Conservation (phyloP, 805 yeast species). For the Candida railenensis region DNA sequence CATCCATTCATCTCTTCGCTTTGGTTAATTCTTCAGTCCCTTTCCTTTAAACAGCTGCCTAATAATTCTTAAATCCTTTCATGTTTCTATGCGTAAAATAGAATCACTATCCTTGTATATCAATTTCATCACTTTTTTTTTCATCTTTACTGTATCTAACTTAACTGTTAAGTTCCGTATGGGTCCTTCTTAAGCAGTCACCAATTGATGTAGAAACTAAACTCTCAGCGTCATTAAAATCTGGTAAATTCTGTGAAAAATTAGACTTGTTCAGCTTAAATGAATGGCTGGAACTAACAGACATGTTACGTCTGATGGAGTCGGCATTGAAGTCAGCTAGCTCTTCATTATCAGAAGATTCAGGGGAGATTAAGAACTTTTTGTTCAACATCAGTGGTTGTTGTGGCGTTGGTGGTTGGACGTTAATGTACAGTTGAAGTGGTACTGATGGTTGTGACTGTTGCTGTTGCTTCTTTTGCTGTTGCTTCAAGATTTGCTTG, state of each 20-base stretch:
- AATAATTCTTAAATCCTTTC: too few species aligned
- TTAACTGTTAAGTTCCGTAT: constrained; percentile 31
- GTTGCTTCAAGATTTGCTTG: constrained; percentile 18
- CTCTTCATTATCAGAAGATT: constrained; percentile 25
- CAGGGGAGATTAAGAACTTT: constrained; percentile 26
- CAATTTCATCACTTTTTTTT: background rate
- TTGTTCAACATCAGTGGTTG: constrained; percentile 3
- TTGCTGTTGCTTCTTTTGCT: constrained; percentile 1
- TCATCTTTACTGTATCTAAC: background rate
- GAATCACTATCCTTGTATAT: too few species aligned
- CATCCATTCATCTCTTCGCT: too few species aligned
- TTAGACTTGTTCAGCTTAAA: constrained; percentile 4
- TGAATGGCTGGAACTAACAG: constrained; percentile 2
- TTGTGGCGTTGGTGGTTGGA: constrained; percentile 1
- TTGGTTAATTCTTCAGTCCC: too few species aligned
- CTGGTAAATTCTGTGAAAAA: constrained; percentile 1
- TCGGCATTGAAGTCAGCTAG: constrained; percentile 6
- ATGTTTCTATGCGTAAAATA: too few species aligned
- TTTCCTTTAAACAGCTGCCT: too few species aligned
- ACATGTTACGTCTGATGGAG: background rate
- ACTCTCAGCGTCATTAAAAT: constrained; percentile 30
- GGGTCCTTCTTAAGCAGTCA: constrained; percentile 39
- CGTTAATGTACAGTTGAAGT: background rate
- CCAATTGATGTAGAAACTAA: constrained; percentile 38
- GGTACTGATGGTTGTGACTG: background rate